phyloP scores from a whole-genome alignment of 371 early-diverging fungal species.

The Capillidium rhysosporum region DNA sequence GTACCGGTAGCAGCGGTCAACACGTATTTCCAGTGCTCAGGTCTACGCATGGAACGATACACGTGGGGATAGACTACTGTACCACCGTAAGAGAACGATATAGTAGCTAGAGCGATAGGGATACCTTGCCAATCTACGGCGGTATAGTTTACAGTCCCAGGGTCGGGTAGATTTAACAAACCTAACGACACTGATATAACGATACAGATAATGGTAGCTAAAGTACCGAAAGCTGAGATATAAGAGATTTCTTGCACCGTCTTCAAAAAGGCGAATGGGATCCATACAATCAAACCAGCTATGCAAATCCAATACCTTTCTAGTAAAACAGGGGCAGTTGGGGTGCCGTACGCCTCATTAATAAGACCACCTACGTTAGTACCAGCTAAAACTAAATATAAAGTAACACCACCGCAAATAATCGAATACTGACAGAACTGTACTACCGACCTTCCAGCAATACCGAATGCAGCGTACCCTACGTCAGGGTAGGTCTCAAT shows the following conservation, averaged over 20 bases:
- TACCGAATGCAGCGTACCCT: slow-evolving; percentile 42
- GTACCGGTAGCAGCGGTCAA: slow-evolving; percentile 40
- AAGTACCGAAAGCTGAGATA: slow-evolving; percentile 25
- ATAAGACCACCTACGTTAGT: slow-evolving; percentile 14
- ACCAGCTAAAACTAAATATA: slow-evolving; percentile 58
- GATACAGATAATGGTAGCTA: slow-evolving; percentile 28
- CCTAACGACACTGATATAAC: slow-evolving; percentile 11
- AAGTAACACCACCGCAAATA: slow-evolving; percentile 48
- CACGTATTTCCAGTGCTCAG: slow-evolving; percentile 48
- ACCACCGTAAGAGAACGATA: slow-evolving; percentile 60
- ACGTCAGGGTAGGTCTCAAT: slow-evolving; percentile 35
- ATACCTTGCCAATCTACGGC: slow-evolving; percentile 22
- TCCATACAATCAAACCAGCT: slow-evolving; percentile 32
- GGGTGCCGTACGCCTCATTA: neutral
- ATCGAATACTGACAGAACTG: slow-evolving; percentile 43
- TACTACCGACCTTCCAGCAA: slow-evolving; percentile 27
- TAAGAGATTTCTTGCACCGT: slow-evolving; percentile 55
- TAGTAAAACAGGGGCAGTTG: too few species aligned
- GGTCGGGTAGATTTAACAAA: slow-evolving; percentile 9
- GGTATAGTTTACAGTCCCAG: slow-evolving; percentile 11
- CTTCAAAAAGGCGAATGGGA: slow-evolving; percentile 48
- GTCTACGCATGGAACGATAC: slow-evolving; percentile 61
- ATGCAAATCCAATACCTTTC: slow-evolving; percentile 22
- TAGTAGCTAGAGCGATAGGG: slow-evolving; percentile 24
- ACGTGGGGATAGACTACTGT: slow-evolving; percentile 71